Evolutionary conservation across 1,284 basidiomycete species (phyloP).

Genomic region (Schizophyllum commune): DNA sequence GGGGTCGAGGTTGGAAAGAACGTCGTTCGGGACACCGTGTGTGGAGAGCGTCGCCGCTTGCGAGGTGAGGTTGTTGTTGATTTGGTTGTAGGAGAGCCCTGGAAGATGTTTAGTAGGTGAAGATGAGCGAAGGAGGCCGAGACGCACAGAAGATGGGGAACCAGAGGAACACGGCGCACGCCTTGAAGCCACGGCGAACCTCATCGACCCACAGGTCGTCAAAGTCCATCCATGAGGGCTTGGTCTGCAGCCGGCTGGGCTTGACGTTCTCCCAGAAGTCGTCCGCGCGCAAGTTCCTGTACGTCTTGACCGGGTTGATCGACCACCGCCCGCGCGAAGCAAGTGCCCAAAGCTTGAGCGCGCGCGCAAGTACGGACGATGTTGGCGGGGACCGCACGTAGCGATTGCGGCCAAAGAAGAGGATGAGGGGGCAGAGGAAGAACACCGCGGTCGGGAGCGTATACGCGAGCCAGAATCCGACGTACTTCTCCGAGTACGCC

Average conservation of each 20-base stretch:
- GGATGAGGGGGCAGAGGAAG: slow-evolving; percentile 63
- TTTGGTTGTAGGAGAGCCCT: slow-evolving; percentile 72
- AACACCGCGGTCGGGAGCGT: slow-evolving; percentile 64
- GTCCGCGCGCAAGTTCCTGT: slow-evolving; percentile 41
- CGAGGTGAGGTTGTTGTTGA: slow-evolving; percentile 75
- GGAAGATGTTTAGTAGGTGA: background rate
- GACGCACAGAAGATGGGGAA: slow-evolving; percentile 63
- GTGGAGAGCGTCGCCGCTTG: slow-evolving; percentile 69
- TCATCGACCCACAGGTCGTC: slow-evolving; percentile 82
- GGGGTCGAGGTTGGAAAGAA: slow-evolving; percentile 77
- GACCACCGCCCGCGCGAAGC: slow-evolving; percentile 52
- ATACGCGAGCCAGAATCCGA: slow-evolving; percentile 68
- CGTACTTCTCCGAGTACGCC: slow-evolving; percentile 70
- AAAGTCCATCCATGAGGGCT: slow-evolving; percentile 65
- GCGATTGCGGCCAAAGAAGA: slow-evolving; percentile 56
- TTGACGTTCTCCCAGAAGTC: slow-evolving; percentile 81
- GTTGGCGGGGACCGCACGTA: slow-evolving; percentile 66
- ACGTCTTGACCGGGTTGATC: slow-evolving; percentile 43
- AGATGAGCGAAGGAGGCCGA: background rate
- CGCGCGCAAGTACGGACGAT: slow-evolving; percentile 65
- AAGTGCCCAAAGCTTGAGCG: slow-evolving; percentile 41
- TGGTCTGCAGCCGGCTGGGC: slow-evolving; percentile 44
- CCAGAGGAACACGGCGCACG: slow-evolving; percentile 78
- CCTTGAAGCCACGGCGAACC: slow-evolving; percentile 74
- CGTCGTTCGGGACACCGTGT: slow-evolving; percentile 74